Percentiles rank a stretch among this genome's conserved stretches.
Conservation (phyloP, 2,329 filamentous ascomycete genomes). For the Podosphaera xanthii region DNA sequence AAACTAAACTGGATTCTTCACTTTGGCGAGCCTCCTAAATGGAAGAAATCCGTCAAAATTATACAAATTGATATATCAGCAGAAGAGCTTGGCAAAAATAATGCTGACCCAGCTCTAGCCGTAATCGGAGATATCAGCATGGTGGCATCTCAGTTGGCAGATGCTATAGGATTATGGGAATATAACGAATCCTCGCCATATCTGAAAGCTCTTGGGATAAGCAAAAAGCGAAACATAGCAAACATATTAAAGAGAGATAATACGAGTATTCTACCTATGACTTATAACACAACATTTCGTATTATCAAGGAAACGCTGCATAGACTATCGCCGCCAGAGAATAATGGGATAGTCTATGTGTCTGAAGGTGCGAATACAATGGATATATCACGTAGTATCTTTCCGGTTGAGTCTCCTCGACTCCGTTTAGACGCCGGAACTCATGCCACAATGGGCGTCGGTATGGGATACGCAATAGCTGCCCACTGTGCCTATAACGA, state of each 20-base stretch:
- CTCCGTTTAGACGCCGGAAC: constrained; percentile 33
- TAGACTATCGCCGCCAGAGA: constrained; percentile 20
- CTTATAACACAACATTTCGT: constrained; percentile 27
- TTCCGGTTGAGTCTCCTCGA: constrained; percentile 29
- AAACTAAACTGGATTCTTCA: constrained; percentile 35
- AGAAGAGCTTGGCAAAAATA: constrained; percentile 30
- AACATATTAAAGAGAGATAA: constrained; percentile 22
- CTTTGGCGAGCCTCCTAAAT: constrained; percentile 30
- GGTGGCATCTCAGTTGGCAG: constrained; percentile 23
- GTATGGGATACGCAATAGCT: constrained; percentile 31
- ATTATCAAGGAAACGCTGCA: constrained; percentile 28
- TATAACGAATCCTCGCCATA: constrained; percentile 19
- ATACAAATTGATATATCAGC: constrained; percentile 31
- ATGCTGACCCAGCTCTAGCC: constrained; percentile 23
- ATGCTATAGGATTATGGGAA: constrained; percentile 21
- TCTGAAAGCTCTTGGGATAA: constrained; percentile 15
- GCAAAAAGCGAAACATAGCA: constrained; percentile 24
- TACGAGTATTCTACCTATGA: constrained; percentile 21
- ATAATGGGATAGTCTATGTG: constrained; percentile 28
- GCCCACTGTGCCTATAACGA: constrained; percentile 31
- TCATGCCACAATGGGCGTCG: constrained; percentile 35
- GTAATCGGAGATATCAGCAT: constrained; percentile 28
- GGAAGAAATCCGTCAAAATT: constrained; percentile 25
- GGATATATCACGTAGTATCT: constrained; percentile 33
- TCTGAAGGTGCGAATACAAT: constrained; percentile 37